A percentile compares a stretch with the other conserved stretches of the same genome.
These are phyloP conservation scores for Gaeumannomyces tritici DNA, from an alignment of 2,329 filamentous ascomycete species.

Conservation along the genomic window DNA sequence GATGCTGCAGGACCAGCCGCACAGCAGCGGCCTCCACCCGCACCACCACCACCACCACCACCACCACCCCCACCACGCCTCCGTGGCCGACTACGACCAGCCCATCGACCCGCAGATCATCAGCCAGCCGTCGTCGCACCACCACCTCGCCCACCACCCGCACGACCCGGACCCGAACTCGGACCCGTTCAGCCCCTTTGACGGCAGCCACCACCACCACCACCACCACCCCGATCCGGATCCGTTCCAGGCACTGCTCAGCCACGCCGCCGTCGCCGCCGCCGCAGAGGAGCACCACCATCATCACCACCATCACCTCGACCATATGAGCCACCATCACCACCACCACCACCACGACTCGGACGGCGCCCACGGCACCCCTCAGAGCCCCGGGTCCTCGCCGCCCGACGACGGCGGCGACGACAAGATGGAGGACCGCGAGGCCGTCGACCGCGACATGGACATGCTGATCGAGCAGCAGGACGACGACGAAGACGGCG, in stretches of 20 bases:
- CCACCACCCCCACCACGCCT: constrained; percentile 12
- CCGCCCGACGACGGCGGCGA: constrained; percentile 11
- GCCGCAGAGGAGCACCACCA: constrained; percentile 8
- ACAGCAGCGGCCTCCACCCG: constrained; percentile 18
- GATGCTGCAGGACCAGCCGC: constrained; percentile 19
- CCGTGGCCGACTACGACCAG: constrained; percentile 22
- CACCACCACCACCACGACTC: constrained; percentile 6
- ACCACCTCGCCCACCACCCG: constrained; percentile 14
- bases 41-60: constrained; percentile 22
- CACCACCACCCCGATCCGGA: constrained; percentile 30
- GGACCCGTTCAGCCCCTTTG: constrained; percentile 25
- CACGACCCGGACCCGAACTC: constrained; percentile 15
- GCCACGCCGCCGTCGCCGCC: constrained; percentile 25
- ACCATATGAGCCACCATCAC: neutral
- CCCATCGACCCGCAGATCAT: constrained; percentile 54
- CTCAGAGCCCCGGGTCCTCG: constrained; percentile 4
- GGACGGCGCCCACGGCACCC: constrained; percentile 3
- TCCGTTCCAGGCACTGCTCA: constrained; percentile 42
- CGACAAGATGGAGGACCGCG: constrained; percentile 23
- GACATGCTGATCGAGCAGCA: constrained; percentile 42
- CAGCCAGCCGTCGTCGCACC: constrained; percentile 24
- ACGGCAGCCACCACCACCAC: constrained; percentile 19
- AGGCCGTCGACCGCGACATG: constrained; percentile 37
- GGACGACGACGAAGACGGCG: constrained; percentile 29
- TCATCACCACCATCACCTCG: constrained; percentile 5